Percentiles rank a stretch among this genome's conserved stretches.
phyloP scores from a whole-genome alignment of 305 asterid genomes.

The Fraxinus greggii region DNA sequence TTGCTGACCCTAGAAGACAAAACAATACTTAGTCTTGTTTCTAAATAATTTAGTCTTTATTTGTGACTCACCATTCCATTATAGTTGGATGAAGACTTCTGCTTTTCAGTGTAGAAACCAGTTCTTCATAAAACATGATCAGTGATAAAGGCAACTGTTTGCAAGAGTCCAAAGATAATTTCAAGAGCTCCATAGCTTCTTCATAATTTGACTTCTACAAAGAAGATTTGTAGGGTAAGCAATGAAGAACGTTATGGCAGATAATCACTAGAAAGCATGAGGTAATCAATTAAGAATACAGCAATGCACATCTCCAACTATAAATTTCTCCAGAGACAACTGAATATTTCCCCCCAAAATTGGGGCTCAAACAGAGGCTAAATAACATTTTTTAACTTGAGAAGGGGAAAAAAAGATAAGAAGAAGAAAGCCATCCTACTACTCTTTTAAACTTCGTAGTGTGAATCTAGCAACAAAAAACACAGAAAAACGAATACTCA shows the following conservation, averaged over 20 bases:
- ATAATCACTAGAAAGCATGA: conserved; percentile 5
- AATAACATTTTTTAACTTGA: background rate
- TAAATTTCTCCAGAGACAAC: background rate
- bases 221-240: conserved; percentile 19
- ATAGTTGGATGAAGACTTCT: conserved; percentile 67
- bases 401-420: background rate
- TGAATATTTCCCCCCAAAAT: background rate
- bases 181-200: conserved; percentile 86
- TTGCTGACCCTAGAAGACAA: conserved; percentile 60
- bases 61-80: conserved; percentile 61
- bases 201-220: conserved; percentile 64
- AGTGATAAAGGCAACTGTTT: conserved; percentile 65
- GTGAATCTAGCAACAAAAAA: background rate
- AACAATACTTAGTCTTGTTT: conserved; percentile 5
- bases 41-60: background rate
- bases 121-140: conserved; percentile 76
- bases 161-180: conserved; percentile 70
- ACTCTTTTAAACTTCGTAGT: background rate
- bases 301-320: background rate
- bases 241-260: conserved; percentile 1
- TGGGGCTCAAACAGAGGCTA: background rate
- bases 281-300: conserved; percentile 1
- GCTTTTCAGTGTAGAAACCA: conserved; percentile 52
- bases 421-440: background rate
- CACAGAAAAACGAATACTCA: background rate